Evolutionary conservation across 1,284 basidiomycete genomes (phyloP).

Genomic region (Rhodotorula sp.): DNA sequence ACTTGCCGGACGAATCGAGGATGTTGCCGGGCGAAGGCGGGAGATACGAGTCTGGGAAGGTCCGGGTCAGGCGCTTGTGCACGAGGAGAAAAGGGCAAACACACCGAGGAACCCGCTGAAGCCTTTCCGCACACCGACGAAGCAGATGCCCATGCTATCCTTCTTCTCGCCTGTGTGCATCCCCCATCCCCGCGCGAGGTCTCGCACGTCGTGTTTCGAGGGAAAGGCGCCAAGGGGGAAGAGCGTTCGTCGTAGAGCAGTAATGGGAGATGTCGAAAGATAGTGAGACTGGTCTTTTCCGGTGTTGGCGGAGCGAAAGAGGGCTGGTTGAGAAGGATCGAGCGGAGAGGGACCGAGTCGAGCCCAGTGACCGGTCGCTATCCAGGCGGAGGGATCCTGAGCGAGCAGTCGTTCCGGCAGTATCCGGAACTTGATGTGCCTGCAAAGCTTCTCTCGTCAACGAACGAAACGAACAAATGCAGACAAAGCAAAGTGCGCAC

Average conservation of each 20-base stretch:
- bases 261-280: constrained; percentile 72
- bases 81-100: constrained; percentile 13
- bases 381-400: constrained; percentile 19
- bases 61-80: not conserved
- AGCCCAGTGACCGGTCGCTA: constrained; percentile 79
- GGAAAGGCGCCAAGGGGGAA: constrained; percentile 72
- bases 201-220: constrained; percentile 70
- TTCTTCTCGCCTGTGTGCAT: constrained; percentile 74
- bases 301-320: constrained; percentile 65
- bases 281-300: constrained; percentile 94
- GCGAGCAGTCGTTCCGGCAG: constrained; percentile 65
- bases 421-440: constrained; percentile 89
- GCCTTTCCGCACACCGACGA: constrained; percentile 76
- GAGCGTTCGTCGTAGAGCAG: constrained; percentile 63
- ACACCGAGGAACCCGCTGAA: constrained; percentile 75
- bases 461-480: not conserved
- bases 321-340: constrained; percentile 56
- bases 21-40: constrained; percentile 66
- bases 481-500: constrained; percentile 50
- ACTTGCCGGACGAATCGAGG: constrained; percentile 60
- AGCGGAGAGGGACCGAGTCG: constrained; percentile 46
- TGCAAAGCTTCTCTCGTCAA: not conserved
- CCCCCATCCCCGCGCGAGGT: constrained; percentile 64
- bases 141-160: constrained; percentile 97
- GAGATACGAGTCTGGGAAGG: constrained; percentile 69